phyloP scores from a whole-genome alignment of 2,329 filamentous ascomycete genomes.

The Ophiocordyceps polyrhachis-furcata region DNA sequence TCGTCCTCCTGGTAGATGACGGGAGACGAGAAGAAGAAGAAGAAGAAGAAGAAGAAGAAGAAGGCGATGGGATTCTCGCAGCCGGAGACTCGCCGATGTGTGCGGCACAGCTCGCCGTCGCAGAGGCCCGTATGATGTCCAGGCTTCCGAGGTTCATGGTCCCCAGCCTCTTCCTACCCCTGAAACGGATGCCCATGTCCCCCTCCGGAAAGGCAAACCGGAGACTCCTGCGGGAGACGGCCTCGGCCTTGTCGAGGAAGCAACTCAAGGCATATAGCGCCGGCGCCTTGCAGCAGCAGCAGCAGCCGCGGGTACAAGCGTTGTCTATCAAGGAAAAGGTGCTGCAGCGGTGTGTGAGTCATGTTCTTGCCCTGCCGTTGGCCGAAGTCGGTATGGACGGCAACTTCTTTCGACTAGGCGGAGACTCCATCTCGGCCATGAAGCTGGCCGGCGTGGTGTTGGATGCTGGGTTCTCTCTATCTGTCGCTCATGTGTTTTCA shows the following conservation, averaged over 20 bases:
- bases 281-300: neutral
- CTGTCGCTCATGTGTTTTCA: conserved; percentile 1
- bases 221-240: neutral
- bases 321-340: neutral
- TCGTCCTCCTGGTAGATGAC: neutral
- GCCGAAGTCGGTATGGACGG: conserved; percentile 1
- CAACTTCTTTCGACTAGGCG: conserved; percentile 4
- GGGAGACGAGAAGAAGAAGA: neutral
- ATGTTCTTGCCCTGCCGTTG: neutral
- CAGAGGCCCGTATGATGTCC: neutral
- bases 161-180: conserved; percentile 2
- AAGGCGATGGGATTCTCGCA: neutral
- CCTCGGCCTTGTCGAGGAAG: neutral
- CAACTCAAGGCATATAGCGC: neutral
- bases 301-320: no score
- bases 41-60: neutral
- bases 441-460: neutral
- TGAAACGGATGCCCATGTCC: neutral
- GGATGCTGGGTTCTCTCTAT: neutral
- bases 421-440: conserved; percentile 11
- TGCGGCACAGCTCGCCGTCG: neutral
- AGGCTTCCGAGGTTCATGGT: conserved; percentile 3
- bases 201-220: conserved; percentile 1
- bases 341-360: neutral
- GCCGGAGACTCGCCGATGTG: neutral